Percentiles rank a stretch among this genome's conserved stretches.
phyloP scores from a whole-genome alignment of 257 asterid species.

The Capsicum chinense region DNA sequence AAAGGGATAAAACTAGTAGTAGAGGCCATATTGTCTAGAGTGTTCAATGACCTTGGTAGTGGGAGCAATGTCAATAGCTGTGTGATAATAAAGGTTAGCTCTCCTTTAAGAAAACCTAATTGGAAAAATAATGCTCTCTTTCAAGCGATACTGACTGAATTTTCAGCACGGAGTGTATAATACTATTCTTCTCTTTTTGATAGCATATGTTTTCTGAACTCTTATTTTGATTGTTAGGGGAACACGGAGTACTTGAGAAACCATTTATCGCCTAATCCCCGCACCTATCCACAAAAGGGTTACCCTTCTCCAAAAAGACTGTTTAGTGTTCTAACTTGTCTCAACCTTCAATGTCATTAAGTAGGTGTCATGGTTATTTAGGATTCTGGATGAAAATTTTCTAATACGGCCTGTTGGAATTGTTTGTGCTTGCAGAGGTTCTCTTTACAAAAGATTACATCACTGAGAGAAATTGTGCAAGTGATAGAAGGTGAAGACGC shows the following conservation, averaged over 20 bases:
- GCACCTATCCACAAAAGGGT: slow-evolving; percentile 79
- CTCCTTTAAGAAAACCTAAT: neutral
- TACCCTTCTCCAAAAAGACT: slow-evolving; percentile 78
- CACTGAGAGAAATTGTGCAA: slow-evolving; percentile 66
- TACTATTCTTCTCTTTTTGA: slow-evolving; percentile 14
- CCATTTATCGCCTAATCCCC: slow-evolving; percentile 76
- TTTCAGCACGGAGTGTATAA: neutral
- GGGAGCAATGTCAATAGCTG: slow-evolving; percentile 96
- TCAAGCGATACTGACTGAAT: slow-evolving; percentile 17
- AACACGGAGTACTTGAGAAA: slow-evolving; percentile 77
- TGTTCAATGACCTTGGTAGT: slow-evolving; percentile 95
- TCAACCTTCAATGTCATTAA: slow-evolving; percentile 21
- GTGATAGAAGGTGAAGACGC: slow-evolving; percentile 80
- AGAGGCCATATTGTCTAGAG: slow-evolving; percentile 91
- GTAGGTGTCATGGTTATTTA: slow-evolving; percentile 5
- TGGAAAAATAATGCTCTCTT: too few species aligned
- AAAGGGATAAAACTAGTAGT: slow-evolving; percentile 83
- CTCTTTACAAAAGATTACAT: slow-evolving; percentile 77
- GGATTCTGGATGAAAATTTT: neutral
- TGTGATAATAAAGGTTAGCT: slow-evolving; percentile 76
- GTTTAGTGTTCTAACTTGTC: slow-evolving; percentile 52
- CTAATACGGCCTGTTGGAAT: neutral
- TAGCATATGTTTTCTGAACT: slow-evolving; percentile 10
- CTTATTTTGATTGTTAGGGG: slow-evolving; percentile 53
- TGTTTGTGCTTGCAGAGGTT: slow-evolving; percentile 61